phyloP scores from a whole-genome alignment of 1,139 yeast species.

The Kluyveromyces marxianus region DNA sequence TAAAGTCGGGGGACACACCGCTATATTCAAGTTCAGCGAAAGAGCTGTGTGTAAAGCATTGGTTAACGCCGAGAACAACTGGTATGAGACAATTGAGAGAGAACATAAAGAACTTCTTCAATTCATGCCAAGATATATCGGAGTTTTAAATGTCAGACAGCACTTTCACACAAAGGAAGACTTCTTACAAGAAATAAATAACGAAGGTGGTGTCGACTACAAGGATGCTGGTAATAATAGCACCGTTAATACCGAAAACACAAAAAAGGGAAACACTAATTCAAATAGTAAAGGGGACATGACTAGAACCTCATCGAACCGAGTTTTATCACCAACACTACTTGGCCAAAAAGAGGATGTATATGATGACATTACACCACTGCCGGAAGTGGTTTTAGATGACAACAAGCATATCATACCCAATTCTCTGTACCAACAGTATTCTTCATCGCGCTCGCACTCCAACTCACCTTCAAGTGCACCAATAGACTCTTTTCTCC shows the following conservation, averaged over 20 bases:
- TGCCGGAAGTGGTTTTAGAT: constrained; percentile 78
- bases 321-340: neutral
- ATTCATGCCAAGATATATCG: constrained; percentile 91
- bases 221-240: constrained; percentile 2
- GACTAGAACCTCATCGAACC: constrained; percentile 11
- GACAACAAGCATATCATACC: constrained; percentile 90
- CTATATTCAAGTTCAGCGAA: constrained; percentile 83
- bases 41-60: constrained; percentile 94
- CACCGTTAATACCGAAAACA: neutral
- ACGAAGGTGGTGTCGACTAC: constrained; percentile 4
- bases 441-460: constrained; percentile 30
- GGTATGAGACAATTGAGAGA: constrained; percentile 84
- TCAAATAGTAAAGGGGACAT: neutral
- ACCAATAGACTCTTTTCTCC: constrained; percentile 25
- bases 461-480: constrained; percentile 43
- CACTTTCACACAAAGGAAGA: constrained; percentile 27
- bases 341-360: neutral
- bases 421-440: constrained; percentile 59
- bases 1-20: constrained; percentile 97
- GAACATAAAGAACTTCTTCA: constrained; percentile 66
- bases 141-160: constrained; percentile 86
- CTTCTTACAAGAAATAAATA: constrained; percentile 12
- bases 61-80: constrained; percentile 78
- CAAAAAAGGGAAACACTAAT: constrained; percentile 3
- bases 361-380: constrained; percentile 31